These are phyloP conservation scores for Cyberlindnera nakhonratchasimensis DNA, from an alignment of 805 yeast species.

Conservation along the genomic window DNA sequence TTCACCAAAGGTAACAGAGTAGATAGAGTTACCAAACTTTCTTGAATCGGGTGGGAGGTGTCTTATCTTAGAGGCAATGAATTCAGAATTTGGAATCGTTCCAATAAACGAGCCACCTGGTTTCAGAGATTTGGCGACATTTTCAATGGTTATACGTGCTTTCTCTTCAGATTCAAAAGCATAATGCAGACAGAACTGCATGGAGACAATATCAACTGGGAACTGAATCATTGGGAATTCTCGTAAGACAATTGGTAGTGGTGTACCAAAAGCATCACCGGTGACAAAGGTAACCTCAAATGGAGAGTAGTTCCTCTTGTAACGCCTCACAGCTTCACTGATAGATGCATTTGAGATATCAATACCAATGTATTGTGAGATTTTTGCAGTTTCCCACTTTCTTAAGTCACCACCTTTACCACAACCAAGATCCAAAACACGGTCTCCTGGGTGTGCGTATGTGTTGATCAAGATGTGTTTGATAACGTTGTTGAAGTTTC, in stretches of 20 bases:
- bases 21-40: slow-evolving; percentile 83
- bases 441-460: slow-evolving; percentile 49
- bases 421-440: slow-evolving; percentile 85
- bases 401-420: slow-evolving; percentile 98
- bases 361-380: slow-evolving; percentile 79
- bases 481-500: slow-evolving; percentile 89
- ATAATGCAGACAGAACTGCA: slow-evolving; percentile 93
- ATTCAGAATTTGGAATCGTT: slow-evolving; percentile 90
- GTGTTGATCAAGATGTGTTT: slow-evolving; percentile 81
- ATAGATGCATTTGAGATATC: slow-evolving; percentile 91
- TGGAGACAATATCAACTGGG: slow-evolving; percentile 84
- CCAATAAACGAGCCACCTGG: slow-evolving; percentile 90
- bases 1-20: slow-evolving; percentile 75
- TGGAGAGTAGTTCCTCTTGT: slow-evolving; percentile 49
- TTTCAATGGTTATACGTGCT: slow-evolving; percentile 66
- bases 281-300: slow-evolving; percentile 84
- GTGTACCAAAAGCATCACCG: slow-evolving; percentile 82
- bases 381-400: slow-evolving; percentile 76
- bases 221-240: slow-evolving; percentile 65
- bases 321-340: slow-evolving; percentile 78
- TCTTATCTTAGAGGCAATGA: slow-evolving; percentile 63
- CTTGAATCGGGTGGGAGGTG: slow-evolving; percentile 49
- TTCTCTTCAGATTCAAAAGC: slow-evolving; percentile 86
- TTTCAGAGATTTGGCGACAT: slow-evolving; percentile 70
- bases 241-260: slow-evolving; percentile 62